A percentile compares a stretch with the other conserved stretches of the same genome.
Conservation (phyloP, 345 rosid genomes). For the Microthlaspi erraticum region DNA sequence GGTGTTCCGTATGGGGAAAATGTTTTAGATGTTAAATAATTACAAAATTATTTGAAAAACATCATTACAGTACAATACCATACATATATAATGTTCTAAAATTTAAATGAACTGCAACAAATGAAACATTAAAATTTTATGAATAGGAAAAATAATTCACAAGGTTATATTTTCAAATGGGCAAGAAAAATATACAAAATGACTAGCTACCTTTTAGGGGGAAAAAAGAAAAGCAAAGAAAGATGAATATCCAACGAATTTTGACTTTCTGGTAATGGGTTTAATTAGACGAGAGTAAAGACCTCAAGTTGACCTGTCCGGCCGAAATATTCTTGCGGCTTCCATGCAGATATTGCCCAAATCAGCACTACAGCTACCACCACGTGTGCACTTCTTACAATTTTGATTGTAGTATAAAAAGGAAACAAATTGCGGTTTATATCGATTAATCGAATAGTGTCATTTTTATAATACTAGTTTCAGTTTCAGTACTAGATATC, state of each 20-base stretch:
- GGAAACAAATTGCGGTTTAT: not conserved
- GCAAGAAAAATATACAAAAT: no score
- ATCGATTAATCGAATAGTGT: slow-evolving; percentile 8
- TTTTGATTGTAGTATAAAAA: no score
- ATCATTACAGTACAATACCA: not conserved
- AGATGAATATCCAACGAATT: not conserved
- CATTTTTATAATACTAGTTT: not conserved
- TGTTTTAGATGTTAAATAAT: slow-evolving; percentile 15
- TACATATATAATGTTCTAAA: not conserved
- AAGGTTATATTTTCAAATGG: no score
- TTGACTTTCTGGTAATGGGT: not conserved
- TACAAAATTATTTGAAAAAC: slow-evolving; percentile 23
- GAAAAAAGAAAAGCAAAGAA: no score
- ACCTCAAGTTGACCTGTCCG: slow-evolving; percentile 22
- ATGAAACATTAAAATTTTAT: not conserved
- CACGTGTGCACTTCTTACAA: slow-evolving; percentile 54
- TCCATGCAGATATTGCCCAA: slow-evolving; percentile 19
- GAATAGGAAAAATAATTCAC: no score
- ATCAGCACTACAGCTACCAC: not conserved
- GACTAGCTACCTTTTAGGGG: no score
- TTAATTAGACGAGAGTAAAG: not conserved
- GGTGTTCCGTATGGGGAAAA: slow-evolving; percentile 23
- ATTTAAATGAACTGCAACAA: not conserved
- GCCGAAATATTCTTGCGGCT: slow-evolving; percentile 18
- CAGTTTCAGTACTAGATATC: not conserved